These are phyloP conservation scores for Calocybe cyanea DNA, from an alignment of 768 basidiomycete species.

Conservation along the genomic window DNA sequence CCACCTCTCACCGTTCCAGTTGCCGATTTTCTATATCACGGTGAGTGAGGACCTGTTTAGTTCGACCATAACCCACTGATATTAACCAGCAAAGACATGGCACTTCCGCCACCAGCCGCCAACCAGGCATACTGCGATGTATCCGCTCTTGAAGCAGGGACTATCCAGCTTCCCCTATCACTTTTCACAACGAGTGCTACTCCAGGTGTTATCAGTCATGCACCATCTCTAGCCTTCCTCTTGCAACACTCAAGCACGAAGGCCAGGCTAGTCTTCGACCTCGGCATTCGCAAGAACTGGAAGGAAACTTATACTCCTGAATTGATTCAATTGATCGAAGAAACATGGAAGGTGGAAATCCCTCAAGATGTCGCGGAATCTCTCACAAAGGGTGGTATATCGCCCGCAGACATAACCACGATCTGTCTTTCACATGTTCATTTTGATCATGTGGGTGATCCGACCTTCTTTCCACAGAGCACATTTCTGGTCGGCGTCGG, in stretches of 20 bases:
- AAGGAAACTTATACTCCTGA: conserved; percentile 34
- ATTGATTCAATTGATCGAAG: conserved; percentile 23
- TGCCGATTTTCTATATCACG: too few relatives aligned
- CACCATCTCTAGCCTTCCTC: conserved; percentile 51
- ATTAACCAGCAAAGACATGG: too few relatives aligned
- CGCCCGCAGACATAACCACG: conserved; percentile 37
- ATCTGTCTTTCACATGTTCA: conserved; percentile 52
- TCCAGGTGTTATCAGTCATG: conserved; percentile 22
- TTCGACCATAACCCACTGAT: too few relatives aligned
- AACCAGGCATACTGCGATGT: conserved; percentile 50
- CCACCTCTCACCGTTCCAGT: too few relatives aligned
- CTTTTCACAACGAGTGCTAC: conserved; percentile 31
- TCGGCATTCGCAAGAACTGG: conserved; percentile 49
- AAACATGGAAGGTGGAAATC: conserved; percentile 20
- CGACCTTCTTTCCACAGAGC: conserved; percentile 39
- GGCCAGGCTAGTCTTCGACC: conserved; percentile 47
- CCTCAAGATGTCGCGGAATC: conserved; percentile 44
- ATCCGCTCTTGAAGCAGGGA: conserved; percentile 54
- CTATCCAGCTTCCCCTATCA: conserved; percentile 34
- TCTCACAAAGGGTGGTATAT: conserved; percentile 44
- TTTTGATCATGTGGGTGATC: conserved; percentile 52
- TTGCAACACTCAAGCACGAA: conserved; percentile 41
- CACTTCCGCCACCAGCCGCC: conserved; percentile 34
- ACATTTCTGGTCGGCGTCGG: conserved; percentile 46
- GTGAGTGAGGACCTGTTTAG: too few relatives aligned